A percentile compares a stretch with the other conserved stretches of the same genome.
phyloP scores from a whole-genome alignment of 257 asterid species.

The Przewalskia tangutica region DNA sequence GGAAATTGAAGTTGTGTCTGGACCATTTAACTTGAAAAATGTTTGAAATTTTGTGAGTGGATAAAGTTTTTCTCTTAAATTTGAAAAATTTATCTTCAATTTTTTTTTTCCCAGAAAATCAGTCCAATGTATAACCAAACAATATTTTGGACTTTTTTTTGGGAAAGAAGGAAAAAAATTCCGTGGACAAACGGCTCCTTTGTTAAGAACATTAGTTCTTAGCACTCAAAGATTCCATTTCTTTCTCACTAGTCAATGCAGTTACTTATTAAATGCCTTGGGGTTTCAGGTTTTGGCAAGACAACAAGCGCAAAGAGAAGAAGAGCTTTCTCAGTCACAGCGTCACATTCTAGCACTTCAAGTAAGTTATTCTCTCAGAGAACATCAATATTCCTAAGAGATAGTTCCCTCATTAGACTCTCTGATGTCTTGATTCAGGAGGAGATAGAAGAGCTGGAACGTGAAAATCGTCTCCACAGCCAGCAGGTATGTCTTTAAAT shows the following conservation, averaged over 20 bases:
- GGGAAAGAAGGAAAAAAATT: not conserved
- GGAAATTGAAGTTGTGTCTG: not conserved
- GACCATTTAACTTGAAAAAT: not conserved
- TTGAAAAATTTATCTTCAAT: not conserved
- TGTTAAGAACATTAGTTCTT: not conserved
- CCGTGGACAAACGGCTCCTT: not conserved
- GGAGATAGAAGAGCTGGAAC: slow-evolving; percentile 98
- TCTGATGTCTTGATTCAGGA: slow-evolving; percentile 48
- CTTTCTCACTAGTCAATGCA: not conserved
- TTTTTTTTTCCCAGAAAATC: not conserved
- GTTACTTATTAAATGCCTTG: slow-evolving; percentile 12
- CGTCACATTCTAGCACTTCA: slow-evolving; percentile 97
- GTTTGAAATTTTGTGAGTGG: not conserved
- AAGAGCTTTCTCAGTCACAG: slow-evolving; percentile 95
- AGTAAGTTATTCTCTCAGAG: slow-evolving; percentile 30
- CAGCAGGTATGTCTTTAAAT: slow-evolving; percentile 60
- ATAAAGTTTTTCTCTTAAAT: not conserved
- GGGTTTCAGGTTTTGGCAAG: slow-evolving; percentile 84
- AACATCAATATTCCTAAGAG: not conserved
- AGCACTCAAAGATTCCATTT: not conserved
- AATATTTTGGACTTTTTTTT: not conserved
- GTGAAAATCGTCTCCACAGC: slow-evolving; percentile 88
- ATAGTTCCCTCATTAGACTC: slow-evolving; percentile 3
- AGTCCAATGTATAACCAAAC: not conserved
- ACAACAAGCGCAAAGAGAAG: slow-evolving; percentile 99